A percentile compares a stretch with the other conserved stretches of the same genome.
phyloP scores from a whole-genome alignment of 2,329 filamentous ascomycete species.

The Leptographium radiaticola region DNA sequence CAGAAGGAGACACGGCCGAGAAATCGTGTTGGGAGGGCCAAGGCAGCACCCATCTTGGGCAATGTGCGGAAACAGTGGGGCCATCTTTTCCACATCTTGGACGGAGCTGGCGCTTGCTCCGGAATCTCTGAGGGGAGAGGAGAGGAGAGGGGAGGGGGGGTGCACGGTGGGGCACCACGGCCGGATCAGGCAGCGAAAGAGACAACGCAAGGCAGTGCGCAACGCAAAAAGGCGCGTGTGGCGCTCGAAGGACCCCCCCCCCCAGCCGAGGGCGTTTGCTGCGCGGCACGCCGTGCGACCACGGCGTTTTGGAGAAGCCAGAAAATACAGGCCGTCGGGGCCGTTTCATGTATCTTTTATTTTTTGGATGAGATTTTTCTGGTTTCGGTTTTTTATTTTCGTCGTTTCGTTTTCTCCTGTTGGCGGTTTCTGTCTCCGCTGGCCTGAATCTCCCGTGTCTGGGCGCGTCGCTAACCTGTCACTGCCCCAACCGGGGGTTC shows the following conservation, averaged over 20 bases:
- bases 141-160: neutral
- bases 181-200: neutral
- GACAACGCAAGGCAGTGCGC: neutral
- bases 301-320: neutral
- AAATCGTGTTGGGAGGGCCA: neutral
- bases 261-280: neutral
- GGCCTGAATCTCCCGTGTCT: neutral
- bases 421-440: neutral
- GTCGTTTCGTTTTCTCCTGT: neutral
- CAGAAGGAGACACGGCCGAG: neutral
- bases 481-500: no score
- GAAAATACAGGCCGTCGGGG: no score
- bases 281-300: neutral
- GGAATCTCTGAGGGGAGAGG: neutral
- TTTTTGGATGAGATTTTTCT: neutral
- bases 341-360: neutral
- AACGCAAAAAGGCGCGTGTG: neutral
- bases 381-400: neutral
- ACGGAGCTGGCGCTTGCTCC: neutral
- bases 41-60: neutral
- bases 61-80: neutral
- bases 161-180: neutral
- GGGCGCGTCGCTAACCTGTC: no score
- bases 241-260: neutral
- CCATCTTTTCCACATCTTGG: neutral